Conservation (phyloP, 2,329 filamentous ascomycete species). For the Calonectria ilicicola region DNA sequence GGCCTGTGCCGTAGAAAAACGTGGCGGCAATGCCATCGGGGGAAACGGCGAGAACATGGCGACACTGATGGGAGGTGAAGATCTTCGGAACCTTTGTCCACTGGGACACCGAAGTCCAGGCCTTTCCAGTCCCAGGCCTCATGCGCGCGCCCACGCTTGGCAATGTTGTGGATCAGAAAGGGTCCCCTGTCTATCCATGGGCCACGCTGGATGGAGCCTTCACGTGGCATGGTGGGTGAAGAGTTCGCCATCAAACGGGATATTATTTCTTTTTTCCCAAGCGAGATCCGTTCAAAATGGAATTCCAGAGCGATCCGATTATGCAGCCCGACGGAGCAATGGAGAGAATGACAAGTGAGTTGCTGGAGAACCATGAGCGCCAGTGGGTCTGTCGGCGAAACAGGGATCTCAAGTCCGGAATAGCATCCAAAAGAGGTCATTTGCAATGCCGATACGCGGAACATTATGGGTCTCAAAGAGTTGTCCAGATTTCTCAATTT, state of each 20-base stretch:
- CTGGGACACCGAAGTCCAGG: neutral
- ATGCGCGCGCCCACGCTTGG: neutral
- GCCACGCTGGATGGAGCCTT: neutral
- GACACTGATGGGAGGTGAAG: neutral
- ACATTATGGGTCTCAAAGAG: neutral
- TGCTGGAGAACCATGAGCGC: neutral
- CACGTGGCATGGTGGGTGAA: neutral
- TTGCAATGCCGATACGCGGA: neutral
- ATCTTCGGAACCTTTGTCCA: neutral
- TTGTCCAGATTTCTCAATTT: neutral
- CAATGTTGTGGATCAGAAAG: neutral
- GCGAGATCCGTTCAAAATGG: neutral
- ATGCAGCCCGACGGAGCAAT: neutral
- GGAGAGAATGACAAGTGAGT: neutral
- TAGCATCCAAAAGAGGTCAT: neutral
- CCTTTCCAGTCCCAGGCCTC: neutral
- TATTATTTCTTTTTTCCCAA: neutral
- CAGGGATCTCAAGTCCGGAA: neutral
- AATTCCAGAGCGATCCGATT: neutral
- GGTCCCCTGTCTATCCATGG: neutral
- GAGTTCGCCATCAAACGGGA: neutral
- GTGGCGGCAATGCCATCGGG: neutral
- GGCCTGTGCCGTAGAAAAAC: slow-evolving; percentile 3
- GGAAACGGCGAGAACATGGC: neutral
- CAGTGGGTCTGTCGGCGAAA: neutral